Evolutionary conservation across 306 rosid genomes (phyloP).

Genomic region (Inga laurina): DNA sequence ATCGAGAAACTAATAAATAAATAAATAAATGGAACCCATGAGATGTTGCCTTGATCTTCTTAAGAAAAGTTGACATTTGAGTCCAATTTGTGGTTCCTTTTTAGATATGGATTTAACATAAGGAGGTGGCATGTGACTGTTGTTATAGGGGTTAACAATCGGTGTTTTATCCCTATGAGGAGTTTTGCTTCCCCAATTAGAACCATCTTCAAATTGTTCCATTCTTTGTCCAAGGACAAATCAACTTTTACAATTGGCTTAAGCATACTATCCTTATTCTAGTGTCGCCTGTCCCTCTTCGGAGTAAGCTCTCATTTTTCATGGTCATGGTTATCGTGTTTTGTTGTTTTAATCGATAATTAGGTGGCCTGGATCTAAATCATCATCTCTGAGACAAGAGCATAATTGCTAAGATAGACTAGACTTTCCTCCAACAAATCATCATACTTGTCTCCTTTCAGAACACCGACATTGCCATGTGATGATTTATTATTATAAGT

Average conservation of each 20-base stretch:
- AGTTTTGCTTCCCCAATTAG: constrained; percentile 40
- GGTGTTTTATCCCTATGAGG: constrained; percentile 52
- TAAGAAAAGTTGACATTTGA: constrained; percentile 42
- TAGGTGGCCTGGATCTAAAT: constrained; percentile 41
- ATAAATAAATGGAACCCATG: background rate
- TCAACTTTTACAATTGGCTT: constrained; percentile 39
- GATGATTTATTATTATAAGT: constrained; percentile 38
- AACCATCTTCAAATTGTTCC: constrained; percentile 45
- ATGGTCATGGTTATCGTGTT: constrained; percentile 45
- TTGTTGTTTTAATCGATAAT: constrained; percentile 43
- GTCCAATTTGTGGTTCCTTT: constrained; percentile 39
- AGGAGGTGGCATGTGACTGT: constrained; percentile 73
- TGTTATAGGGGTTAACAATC: constrained; percentile 52
- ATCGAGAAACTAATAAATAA: background rate
- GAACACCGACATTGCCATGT: constrained; percentile 39
- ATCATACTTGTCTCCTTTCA: constrained; percentile 50
- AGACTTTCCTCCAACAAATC: constrained; percentile 35
- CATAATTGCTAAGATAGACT: constrained; percentile 36
- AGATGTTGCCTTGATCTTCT: constrained; percentile 30
- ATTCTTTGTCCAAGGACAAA: constrained; percentile 50
- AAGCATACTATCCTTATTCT: constrained; percentile 40
- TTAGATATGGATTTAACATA: constrained; percentile 65
- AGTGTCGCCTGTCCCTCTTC: constrained; percentile 47
- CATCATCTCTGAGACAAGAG: constrained; percentile 41
- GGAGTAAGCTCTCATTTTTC: constrained; percentile 43